Base-by-base conservation (phyloP, 1,139 yeast genomes). In the Candida pseudoviswanathii region DNA sequence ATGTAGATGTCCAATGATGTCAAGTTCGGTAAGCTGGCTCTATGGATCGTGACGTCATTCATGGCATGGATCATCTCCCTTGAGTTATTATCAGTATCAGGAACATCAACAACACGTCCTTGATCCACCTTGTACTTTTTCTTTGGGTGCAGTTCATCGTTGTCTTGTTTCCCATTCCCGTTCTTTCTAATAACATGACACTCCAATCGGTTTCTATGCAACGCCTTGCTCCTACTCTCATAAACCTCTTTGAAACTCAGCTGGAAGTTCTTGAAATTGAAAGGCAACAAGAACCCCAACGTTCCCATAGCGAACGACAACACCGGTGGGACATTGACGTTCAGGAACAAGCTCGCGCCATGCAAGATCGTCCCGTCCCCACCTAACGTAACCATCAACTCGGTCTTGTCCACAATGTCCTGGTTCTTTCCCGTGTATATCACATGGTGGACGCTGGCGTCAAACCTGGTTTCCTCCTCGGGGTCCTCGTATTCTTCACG, bases 351-450 rank as follows among this genome's bases (percentile, higher is more conserved):
- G 26, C 81, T 75, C 2, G 80, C 85, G 0, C 92, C 94, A 52
- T 88, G 80, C 44, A 92, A 68, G 53, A 92, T 90, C 0, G 98
- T 92, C 8, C 98, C 99, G 65, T 92, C 99, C 9, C 99, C 99
- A 7, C 98, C 98, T 36, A 92, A 67, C 0, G 97, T 89, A 10
- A 92, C 90, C 41, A 92, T 70, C 44, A 91, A 66, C 62, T 92
- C 98, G 1, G 85, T 77, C 53, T 77, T 77, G 40, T 63, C 56
- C 7, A 83, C 78, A 29, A 91, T 82, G 5, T 84, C 86, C 7
- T 72, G 69, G 10, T 70, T 68, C 1, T 75, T 62, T 0, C 96
- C 96, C 0, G 94, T 82, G 62, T 75, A 86, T 46, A 61, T 44
- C 2, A 51, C 47, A 34, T 52, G 53, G 24, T 51, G 46, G 9